Evolutionary conservation across 1,284 basidiomycete species (phyloP).

Genomic region (Leucocoprinus gongylophorus): DNA sequence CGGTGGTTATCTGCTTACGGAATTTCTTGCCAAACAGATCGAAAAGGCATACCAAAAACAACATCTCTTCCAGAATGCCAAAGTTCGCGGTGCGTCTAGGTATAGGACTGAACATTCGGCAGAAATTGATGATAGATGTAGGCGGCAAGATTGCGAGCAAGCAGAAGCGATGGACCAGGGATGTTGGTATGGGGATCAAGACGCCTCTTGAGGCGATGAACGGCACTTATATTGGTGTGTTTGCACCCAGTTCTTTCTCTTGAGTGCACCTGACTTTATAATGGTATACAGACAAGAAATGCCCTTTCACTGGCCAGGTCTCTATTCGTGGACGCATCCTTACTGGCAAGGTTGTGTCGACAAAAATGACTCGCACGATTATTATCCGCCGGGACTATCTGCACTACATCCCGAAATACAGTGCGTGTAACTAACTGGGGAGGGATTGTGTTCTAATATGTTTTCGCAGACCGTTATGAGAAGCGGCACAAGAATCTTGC

Average conservation of each 20-base stretch:
- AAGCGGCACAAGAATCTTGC: conserved; percentile 99
- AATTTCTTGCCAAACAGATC: conserved; percentile 43
- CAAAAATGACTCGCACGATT: conserved; percentile 99
- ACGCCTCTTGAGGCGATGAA: conserved; percentile 94
- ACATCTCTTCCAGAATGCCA: conserved; percentile 96
- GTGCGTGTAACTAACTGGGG: conserved; percentile 36
- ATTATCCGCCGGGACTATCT: conserved; percentile 98
- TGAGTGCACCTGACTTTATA: conserved; percentile 5
- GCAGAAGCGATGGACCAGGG: conserved; percentile 99
- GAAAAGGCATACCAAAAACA: conserved; percentile 98
- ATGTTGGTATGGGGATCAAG: conserved; percentile 96
- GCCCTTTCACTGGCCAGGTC: conserved; percentile 92
- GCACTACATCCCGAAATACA: conserved; percentile 99
- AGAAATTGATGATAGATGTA: conserved; percentile 10
- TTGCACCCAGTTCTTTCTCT: conserved; percentile 6
- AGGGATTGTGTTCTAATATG: conserved; percentile 4
- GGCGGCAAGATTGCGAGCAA: conserved; percentile 80
- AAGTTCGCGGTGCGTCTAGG: conserved; percentile 73
- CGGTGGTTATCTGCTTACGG: not conserved
- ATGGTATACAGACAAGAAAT: conserved; percentile 86
- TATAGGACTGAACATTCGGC: not conserved
- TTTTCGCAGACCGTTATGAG: conserved; percentile 77
- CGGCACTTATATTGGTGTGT: conserved; percentile 93
- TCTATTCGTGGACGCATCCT: conserved; percentile 99
- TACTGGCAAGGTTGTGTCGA: conserved; percentile 95